Conservation (phyloP, 2,329 filamentous ascomycete species). For the Alternaria incomplexa region DNA sequence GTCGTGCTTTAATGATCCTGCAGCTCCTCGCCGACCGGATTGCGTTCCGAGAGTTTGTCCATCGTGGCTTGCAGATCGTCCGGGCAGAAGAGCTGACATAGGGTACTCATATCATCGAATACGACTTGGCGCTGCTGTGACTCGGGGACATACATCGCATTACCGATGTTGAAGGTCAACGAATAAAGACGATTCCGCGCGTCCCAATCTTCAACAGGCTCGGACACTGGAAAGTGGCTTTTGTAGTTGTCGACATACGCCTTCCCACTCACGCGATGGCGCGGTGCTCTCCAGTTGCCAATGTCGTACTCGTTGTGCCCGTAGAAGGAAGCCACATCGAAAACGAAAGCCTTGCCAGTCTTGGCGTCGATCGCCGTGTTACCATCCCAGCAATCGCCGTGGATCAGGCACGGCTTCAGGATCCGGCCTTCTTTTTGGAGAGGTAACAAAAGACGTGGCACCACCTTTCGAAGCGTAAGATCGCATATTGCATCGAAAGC, state of each 20-base stretch:
- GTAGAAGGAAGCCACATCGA: neutral
- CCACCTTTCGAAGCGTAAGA: neutral
- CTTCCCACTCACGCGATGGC: fast-evolving
- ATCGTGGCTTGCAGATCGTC: neutral
- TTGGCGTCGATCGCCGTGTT: neutral
- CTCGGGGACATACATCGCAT: neutral
- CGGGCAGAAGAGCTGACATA: neutral
- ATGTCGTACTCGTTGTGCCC: neutral
- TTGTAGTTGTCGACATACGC: neutral
- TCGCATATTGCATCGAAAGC: neutral
- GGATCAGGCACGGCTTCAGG: neutral
- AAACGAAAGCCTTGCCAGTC: neutral
- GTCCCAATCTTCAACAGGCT: neutral
- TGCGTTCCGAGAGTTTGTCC: neutral
- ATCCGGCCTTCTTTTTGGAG: neutral
- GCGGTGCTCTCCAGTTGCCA: neutral
- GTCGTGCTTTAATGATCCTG: too few relatives aligned
- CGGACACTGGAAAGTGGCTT: fast-evolving
- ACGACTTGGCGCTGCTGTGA: neutral
- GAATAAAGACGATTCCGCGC: neutral
- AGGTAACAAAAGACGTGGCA: neutral
- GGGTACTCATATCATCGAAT: neutral
- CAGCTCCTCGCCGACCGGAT: neutral
- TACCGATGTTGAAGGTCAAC: neutral
- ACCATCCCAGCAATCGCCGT: neutral